Evolutionary conservation across 495 filamentous ascomycete species (phyloP).

Genomic region (Massariosphaeria phaeospora): DNA sequence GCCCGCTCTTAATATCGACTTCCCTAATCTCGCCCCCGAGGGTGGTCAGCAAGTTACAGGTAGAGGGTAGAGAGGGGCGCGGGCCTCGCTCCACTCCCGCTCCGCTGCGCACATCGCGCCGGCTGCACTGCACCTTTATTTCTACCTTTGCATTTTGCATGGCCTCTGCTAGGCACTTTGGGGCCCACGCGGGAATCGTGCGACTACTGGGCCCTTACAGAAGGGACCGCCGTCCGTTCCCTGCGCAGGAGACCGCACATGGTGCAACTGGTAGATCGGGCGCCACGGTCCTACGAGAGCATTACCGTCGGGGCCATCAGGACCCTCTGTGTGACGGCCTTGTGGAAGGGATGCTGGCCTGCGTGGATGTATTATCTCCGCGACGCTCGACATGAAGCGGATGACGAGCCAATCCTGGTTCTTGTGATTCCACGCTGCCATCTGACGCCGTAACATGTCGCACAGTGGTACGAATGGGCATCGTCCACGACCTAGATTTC

Average conservation of each 20-base stretch:
- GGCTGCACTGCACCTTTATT: constrained; percentile 36
- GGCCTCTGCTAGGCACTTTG: constrained; percentile 15
- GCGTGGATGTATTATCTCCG: constrained; percentile 11
- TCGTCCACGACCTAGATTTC: constrained; percentile 22
- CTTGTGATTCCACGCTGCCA: constrained; percentile 2
- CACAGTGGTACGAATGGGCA: constrained; percentile 20
- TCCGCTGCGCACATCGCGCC: constrained; percentile 25
- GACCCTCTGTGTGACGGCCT: neutral
- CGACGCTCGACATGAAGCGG: neutral
- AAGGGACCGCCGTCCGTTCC: constrained; percentile 10
- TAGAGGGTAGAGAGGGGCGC: constrained; percentile 23
- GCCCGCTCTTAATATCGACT: constrained; percentile 23
- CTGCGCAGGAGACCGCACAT: constrained; percentile 8
- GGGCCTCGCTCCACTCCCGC: constrained; percentile 23
- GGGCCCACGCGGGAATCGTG: constrained; percentile 30
- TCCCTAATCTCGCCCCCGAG: constrained; percentile 23
- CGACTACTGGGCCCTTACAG: constrained; percentile 30
- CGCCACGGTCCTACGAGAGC: constrained; percentile 22
- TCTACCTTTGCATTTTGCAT: constrained; percentile 32
- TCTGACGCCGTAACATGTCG: constrained; percentile 22
- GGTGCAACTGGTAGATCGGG: constrained; percentile 16
- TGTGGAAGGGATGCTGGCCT: constrained; percentile 3
- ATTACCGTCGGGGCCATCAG: neutral
- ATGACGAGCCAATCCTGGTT: neutral
- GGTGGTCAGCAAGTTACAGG: constrained; percentile 33